These are phyloP conservation scores for Hypericum perforatum DNA, from an alignment of 345 rosid genomes.

Conservation along the genomic window DNA sequence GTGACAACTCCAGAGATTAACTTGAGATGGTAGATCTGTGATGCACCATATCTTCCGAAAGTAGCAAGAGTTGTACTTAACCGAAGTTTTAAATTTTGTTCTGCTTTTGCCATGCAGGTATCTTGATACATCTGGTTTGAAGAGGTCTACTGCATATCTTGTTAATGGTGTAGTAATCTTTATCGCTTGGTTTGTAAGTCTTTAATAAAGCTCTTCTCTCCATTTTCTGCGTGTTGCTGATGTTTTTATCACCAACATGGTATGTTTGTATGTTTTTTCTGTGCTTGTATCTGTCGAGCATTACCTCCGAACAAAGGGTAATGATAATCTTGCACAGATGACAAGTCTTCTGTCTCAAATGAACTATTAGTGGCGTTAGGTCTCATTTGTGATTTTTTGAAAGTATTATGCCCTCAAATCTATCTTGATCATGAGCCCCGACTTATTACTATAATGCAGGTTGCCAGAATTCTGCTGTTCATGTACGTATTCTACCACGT, in stretches of 20 bases:
- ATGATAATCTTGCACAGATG: too few species aligned
- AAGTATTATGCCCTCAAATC: too few species aligned
- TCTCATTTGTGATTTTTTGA: too few species aligned
- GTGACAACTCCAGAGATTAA: constrained; percentile 28
- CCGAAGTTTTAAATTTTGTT: neutral
- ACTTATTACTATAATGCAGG: constrained; percentile 5
- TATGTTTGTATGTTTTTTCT: neutral
- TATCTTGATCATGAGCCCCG: too few species aligned
- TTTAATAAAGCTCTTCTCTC: neutral
- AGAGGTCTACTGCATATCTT: constrained; percentile 20
- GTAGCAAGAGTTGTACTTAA: too few species aligned
- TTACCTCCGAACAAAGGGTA: too few species aligned
- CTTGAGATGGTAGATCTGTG: constrained; percentile 19
- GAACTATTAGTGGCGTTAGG: too few species aligned
- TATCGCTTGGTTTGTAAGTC: constrained; percentile 23
- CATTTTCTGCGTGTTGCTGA: neutral
- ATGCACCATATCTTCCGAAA: too few species aligned
- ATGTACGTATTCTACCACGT: constrained; percentile 21
- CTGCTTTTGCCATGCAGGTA: constrained; percentile 11
- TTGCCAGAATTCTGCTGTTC: constrained; percentile 22
- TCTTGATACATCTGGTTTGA: constrained; percentile 26
- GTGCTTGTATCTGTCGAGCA: too few species aligned
- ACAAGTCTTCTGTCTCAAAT: too few species aligned
- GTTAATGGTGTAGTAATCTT: constrained; percentile 22
- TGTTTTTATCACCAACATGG: neutral